Conservation (phyloP, 2,329 filamentous ascomycete genomes). For the Pseudogymnoascus destructans region DNA sequence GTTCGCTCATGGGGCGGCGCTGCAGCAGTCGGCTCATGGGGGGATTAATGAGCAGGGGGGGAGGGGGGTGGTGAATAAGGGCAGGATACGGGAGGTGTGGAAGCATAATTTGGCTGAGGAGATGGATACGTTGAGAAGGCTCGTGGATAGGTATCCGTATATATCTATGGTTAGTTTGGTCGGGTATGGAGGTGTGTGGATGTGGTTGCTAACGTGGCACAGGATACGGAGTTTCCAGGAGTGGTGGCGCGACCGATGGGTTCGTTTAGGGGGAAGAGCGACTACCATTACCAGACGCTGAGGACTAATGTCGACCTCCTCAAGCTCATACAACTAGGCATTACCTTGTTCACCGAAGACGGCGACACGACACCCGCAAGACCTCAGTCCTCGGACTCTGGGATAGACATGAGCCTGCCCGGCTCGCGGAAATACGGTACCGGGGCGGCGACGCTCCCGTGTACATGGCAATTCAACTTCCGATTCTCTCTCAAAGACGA, state of each 20-base stretch:
- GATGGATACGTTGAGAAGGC: conserved; percentile 67
- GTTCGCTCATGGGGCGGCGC: conserved; percentile 61
- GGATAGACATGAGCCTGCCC: conserved; percentile 31
- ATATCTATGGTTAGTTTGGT: conserved; percentile 76
- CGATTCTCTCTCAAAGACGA: conserved; percentile 87
- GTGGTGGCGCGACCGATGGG: conserved; percentile 94
- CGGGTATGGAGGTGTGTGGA: conserved; percentile 14
- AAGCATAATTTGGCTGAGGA: conserved; percentile 82
- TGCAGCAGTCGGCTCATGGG: conserved; percentile 47
- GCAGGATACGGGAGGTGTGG: conserved; percentile 93
- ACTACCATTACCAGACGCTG: conserved; percentile 97
- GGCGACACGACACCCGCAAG: conserved; percentile 73
- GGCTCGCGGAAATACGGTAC: conserved; percentile 34
- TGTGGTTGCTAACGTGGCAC: conserved; percentile 11
- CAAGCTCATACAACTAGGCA: conserved; percentile 92
- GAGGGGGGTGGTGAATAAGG: conserved; percentile 48
- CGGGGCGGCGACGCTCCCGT: conserved; percentile 47
- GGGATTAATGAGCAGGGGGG: conserved; percentile 39
- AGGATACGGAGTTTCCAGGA: conserved; percentile 98
- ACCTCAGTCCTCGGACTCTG: conserved; percentile 30
- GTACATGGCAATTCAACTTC: conserved; percentile 99
- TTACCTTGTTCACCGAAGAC: conserved; percentile 83
- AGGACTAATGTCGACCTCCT: conserved; percentile 95
- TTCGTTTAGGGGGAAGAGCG: conserved; percentile 83
- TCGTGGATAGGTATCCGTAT: conserved; percentile 86